phyloP scores from a whole-genome alignment of 2,329 filamentous ascomycete genomes.

The Beauveria brongniartii region DNA sequence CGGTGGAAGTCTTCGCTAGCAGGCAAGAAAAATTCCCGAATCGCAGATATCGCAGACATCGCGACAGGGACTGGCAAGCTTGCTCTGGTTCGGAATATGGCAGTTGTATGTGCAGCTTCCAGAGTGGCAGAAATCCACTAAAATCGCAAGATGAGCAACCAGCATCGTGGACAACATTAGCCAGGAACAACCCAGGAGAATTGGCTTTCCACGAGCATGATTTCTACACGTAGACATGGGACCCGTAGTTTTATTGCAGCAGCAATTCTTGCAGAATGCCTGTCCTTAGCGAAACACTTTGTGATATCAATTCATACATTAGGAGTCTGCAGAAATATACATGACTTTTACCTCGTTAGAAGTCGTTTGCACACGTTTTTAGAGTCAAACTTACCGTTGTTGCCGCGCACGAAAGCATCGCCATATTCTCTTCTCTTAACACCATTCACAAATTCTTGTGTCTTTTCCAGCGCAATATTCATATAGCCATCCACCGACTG shows the following conservation, averaged over 20 bases:
- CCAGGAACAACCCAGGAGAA: slow-evolving; percentile 52
- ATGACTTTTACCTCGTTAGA: slow-evolving; percentile 43
- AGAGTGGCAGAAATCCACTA: neutral
- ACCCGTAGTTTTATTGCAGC: slow-evolving; percentile 23
- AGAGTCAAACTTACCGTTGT: slow-evolving; percentile 61
- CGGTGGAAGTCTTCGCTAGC: slow-evolving; percentile 47
- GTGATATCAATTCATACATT: slow-evolving; percentile 5
- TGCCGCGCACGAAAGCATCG: slow-evolving; percentile 91
- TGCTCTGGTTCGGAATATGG: slow-evolving; percentile 66
- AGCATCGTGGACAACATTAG: slow-evolving; percentile 42
- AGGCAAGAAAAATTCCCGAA: slow-evolving; percentile 34
- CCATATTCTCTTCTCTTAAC: slow-evolving; percentile 76
- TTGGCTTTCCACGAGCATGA: slow-evolving; percentile 58
- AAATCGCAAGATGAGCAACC: slow-evolving; percentile 54
- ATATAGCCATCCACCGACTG: slow-evolving; percentile 98
- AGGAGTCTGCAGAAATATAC: slow-evolving; percentile 59
- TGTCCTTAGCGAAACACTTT: no score
- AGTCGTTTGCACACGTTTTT: neutral
- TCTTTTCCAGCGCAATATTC: slow-evolving; percentile 98
- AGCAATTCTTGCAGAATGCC: no score
- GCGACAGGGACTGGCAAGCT: slow-evolving; percentile 60
- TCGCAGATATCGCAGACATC: slow-evolving; percentile 60
- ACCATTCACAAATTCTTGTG: slow-evolving; percentile 83
- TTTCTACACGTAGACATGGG: slow-evolving; percentile 53
- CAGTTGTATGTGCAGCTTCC: slow-evolving; percentile 45